Percentiles rank a stretch among this genome's conserved stretches.
phyloP scores from a whole-genome alignment of 129 eudicot species.

The Heracleum sosnowskyi region DNA sequence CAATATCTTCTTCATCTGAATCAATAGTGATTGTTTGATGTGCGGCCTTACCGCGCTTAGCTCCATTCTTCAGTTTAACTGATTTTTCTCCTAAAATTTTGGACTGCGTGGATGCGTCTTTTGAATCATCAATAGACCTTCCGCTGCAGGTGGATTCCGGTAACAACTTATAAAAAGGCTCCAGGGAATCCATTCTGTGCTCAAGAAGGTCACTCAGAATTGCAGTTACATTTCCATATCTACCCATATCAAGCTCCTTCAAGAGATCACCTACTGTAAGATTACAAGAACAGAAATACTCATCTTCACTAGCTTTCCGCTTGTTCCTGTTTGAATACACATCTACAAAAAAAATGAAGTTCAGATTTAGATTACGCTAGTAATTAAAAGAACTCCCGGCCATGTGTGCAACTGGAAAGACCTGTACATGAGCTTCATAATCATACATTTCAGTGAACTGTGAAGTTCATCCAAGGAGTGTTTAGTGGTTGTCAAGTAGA shows the following conservation, averaged over 20 bases:
- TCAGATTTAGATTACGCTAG: not conserved
- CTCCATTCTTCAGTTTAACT: not conserved
- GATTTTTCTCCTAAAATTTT: not conserved
- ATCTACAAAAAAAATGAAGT: slow-evolving; percentile 13
- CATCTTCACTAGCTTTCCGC: slow-evolving; percentile 27
- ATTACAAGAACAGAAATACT: slow-evolving; percentile 9
- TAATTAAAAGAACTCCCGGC: not conserved
- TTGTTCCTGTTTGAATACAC: slow-evolving; percentile 16
- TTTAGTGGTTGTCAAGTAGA: not conserved
- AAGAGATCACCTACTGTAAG: slow-evolving; percentile 27
- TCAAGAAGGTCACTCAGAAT: slow-evolving; percentile 38
- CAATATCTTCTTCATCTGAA: slow-evolving; percentile 48
- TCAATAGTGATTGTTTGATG: slow-evolving; percentile 31
- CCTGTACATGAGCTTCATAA: not conserved
- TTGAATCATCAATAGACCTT: not conserved
- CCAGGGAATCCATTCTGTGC: slow-evolving; percentile 17
- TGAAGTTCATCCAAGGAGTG: not conserved
- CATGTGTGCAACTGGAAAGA: not conserved
- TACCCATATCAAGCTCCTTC: slow-evolving; percentile 28
- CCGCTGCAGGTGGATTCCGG: slow-evolving; percentile 5
- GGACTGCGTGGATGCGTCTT: not conserved
- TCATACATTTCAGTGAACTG: not conserved
- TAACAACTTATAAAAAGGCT: slow-evolving; percentile 6
- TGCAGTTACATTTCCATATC: slow-evolving; percentile 49
- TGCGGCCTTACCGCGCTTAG: slow-evolving; percentile 5